phyloP scores from a whole-genome alignment of 2,329 filamentous ascomycete genomes.

The Aspergillus sp. region DNA sequence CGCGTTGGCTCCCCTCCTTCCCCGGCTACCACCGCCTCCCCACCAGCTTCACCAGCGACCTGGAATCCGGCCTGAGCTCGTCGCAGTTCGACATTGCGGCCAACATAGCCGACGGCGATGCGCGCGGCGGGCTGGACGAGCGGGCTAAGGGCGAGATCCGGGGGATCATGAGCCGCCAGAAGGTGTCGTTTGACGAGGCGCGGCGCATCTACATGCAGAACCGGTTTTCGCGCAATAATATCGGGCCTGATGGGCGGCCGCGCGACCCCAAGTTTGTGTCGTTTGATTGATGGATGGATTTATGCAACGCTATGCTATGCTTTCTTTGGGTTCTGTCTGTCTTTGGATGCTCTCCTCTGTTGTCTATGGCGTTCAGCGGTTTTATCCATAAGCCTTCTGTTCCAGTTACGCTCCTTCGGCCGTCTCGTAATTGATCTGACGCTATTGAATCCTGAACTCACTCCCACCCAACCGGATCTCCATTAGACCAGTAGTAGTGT shows the following conservation, averaged over 20 bases:
- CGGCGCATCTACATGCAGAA: conserved; percentile 77
- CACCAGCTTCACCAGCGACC: conserved; percentile 67
- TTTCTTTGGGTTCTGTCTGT: no score
- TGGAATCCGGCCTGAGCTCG: conserved; percentile 78
- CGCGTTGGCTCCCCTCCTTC: conserved; percentile 63
- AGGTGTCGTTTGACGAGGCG: conserved; percentile 83
- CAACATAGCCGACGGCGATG: conserved; percentile 73
- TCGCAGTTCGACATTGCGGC: conserved; percentile 70
- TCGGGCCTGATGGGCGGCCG: conserved; percentile 77
- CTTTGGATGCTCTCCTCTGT: no score
- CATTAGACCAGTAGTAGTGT: no score
- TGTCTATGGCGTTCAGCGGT: no score
- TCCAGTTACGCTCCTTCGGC: no score
- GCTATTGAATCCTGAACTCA: no score
- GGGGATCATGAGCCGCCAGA: conserved; percentile 78
- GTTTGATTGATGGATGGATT: conserved; percentile 52
- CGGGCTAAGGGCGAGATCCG: conserved; percentile 72
- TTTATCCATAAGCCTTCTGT: no score
- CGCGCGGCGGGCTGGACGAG: conserved; percentile 70
- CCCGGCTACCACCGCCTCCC: conserved; percentile 71
- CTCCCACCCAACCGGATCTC: no score
- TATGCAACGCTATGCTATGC: not conserved
- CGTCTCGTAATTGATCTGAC: no score
- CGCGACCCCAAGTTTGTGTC: conserved; percentile 92
- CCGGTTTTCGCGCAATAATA: conserved; percentile 76